These are phyloP conservation scores for Cercophora scortea DNA, from an alignment of 495 filamentous ascomycete species.

Conservation along the genomic window DNA sequence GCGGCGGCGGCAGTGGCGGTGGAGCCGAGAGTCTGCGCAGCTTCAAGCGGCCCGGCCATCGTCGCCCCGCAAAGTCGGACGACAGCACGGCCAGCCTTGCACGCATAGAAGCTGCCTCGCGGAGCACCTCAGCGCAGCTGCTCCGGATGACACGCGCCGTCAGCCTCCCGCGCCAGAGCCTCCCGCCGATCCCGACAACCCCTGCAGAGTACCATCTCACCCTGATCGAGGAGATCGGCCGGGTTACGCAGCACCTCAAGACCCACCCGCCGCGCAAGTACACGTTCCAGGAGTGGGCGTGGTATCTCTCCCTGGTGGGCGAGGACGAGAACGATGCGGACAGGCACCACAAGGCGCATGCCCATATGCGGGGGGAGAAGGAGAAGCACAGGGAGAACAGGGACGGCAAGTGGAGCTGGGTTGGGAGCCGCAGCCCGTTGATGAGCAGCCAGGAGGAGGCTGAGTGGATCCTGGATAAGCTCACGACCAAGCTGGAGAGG, in stretches of 20 bases:
- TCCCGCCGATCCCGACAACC: constrained; percentile 21
- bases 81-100: background rate
- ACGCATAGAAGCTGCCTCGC: too few relatives aligned
- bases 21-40: background rate
- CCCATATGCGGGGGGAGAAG: background rate
- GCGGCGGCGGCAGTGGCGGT: too few relatives aligned
- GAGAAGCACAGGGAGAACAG: background rate
- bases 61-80: background rate
- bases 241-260: constrained; percentile 56
- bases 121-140: constrained; percentile 1
- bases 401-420: constrained; percentile 40
- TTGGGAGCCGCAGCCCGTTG: constrained; percentile 62
- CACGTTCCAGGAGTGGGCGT: constrained; percentile 74
- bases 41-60: background rate
- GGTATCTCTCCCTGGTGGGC: constrained; percentile 67
- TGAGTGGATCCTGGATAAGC: constrained; percentile 69
- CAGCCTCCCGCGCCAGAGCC: constrained; percentile 20
- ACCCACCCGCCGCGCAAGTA: constrained; percentile 58
- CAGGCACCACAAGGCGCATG: constrained; percentile 27
- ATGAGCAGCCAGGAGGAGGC: constrained; percentile 67
- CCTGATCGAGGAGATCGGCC: constrained; percentile 59
- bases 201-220: constrained; percentile 55
- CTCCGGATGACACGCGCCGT: constrained; percentile 13
- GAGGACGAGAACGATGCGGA: constrained; percentile 51
- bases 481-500: constrained; percentile 46